A percentile compares a stretch with the other conserved stretches of the same genome.
These are phyloP conservation scores for Naganishia sp. DNA, from an alignment of 1,284 basidiomycete species.

Conservation along the genomic window DNA sequence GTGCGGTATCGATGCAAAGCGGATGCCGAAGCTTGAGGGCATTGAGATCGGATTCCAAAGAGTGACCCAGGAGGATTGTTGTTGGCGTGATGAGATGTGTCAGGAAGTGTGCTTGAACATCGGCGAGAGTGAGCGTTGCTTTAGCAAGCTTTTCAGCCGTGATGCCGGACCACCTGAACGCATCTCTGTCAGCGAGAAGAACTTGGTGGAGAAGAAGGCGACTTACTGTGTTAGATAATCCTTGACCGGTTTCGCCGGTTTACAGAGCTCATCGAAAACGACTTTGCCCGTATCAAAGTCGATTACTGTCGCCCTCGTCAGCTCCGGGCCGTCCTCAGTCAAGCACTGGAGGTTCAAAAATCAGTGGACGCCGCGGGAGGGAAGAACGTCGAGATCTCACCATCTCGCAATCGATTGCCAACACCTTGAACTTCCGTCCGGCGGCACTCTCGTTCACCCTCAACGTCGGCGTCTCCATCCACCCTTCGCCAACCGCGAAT, in stretches of 20 bases:
- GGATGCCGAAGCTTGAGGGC: constrained; percentile 81
- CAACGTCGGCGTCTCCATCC: constrained; percentile 61
- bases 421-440: constrained; percentile 45
- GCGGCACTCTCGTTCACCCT: constrained; percentile 47
- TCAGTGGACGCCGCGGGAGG: not conserved
- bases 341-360: constrained; percentile 61
- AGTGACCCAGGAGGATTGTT: constrained; percentile 88
- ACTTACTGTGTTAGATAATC: constrained; percentile 83
- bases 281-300: constrained; percentile 70
- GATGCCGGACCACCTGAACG: constrained; percentile 79
- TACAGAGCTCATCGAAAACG: constrained; percentile 82
- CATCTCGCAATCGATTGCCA: constrained; percentile 88
- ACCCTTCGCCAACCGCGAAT: constrained; percentile 19
- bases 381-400: constrained; percentile 55
- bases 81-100: constrained; percentile 59
- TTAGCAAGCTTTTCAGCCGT: constrained; percentile 68
- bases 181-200: not conserved
- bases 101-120: constrained; percentile 72
- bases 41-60: constrained; percentile 83
- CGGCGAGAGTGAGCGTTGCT: constrained; percentile 71
- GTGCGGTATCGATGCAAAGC: constrained; percentile 81
- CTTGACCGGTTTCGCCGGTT: constrained; percentile 72
- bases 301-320: constrained; percentile 79
- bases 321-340: constrained; percentile 81
- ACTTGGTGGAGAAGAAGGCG: not conserved